Conservation (phyloP, 2,329 filamentous ascomycete genomes). For the Zasmidium cellare region DNA sequence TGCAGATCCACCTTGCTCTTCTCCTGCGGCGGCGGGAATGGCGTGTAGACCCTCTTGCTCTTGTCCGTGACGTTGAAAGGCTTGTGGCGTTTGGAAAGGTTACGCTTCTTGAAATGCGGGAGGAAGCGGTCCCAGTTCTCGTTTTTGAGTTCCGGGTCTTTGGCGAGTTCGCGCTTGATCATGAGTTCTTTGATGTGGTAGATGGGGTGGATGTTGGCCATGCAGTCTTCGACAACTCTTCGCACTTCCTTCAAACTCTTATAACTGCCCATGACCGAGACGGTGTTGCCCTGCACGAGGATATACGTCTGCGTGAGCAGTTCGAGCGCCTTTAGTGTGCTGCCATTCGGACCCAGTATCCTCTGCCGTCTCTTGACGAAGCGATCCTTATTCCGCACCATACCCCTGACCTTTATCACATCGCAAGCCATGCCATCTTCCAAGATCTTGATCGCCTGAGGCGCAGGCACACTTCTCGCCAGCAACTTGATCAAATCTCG, state of each 20-base stretch:
- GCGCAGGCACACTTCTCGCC: constrained; percentile 85
- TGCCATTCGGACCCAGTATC: constrained; percentile 86
- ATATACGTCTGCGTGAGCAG: constrained; percentile 90
- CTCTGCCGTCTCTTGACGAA: constrained; percentile 94
- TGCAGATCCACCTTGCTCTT: constrained; percentile 99
- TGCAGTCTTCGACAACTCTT: constrained; percentile 88
- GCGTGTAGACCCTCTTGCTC: constrained; percentile 89
- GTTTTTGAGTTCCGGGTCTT: constrained; percentile 79
- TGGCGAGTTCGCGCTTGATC: constrained; percentile 89
- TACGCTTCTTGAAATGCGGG: constrained; percentile 95
- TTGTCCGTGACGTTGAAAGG: constrained; percentile 91
- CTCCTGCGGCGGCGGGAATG: constrained; percentile 93
- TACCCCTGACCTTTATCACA: constrained; percentile 89
- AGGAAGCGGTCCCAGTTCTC: constrained; percentile 97
- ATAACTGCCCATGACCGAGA: constrained; percentile 86
- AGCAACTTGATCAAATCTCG: constrained; percentile 92
- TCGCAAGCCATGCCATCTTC: constrained; percentile 91
- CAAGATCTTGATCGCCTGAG: constrained; percentile 90
- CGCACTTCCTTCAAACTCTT: constrained; percentile 92
- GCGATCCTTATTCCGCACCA: constrained; percentile 89
- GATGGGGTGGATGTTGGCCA: constrained; percentile 87
- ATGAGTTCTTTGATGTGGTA: constrained; percentile 95
- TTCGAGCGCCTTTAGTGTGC: constrained; percentile 90
- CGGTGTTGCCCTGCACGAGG: constrained; percentile 94
- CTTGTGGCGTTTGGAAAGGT: constrained; percentile 76